Conservation (phyloP, 192 early-diverging fungal species). For the Linnemannia exigua region DNA sequence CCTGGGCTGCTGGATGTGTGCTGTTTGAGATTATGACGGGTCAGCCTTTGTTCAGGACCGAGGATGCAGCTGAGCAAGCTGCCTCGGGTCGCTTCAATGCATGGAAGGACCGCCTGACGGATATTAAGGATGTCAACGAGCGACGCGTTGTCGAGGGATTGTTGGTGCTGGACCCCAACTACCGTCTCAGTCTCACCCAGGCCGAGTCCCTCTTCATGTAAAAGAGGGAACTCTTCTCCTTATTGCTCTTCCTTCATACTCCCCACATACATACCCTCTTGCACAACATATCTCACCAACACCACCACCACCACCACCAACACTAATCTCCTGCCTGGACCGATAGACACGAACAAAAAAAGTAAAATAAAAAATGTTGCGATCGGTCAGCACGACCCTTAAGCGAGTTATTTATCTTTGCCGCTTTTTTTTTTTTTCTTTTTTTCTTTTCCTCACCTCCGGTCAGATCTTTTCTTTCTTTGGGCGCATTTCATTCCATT, state of each 20-base stretch:
- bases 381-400: neutral
- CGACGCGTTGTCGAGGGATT: conserved; percentile 41
- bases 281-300: neutral
- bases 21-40: conserved; percentile 53
- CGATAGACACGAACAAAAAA: neutral
- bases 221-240: neutral
- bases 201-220: conserved; percentile 42
- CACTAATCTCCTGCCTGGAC: neutral
- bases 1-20: conserved; percentile 55
- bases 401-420: neutral
- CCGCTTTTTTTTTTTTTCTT: neutral
- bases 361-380: neutral
- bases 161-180: conserved; percentile 44
- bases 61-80: conserved; percentile 54
- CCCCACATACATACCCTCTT: neutral
- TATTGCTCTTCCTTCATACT: neutral
- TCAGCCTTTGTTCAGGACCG: conserved; percentile 50
- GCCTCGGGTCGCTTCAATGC: conserved; percentile 46
- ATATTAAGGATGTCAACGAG: conserved; percentile 40
- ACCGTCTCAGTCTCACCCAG: conserved; percentile 38
- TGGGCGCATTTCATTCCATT: neutral
- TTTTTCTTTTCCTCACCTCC: neutral
- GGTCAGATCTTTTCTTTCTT: conserved; percentile 5
- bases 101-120: conserved; percentile 52
- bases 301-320: neutral